Conservation (phyloP, 345 rosid genomes). For the Brassica cretica region DNA sequence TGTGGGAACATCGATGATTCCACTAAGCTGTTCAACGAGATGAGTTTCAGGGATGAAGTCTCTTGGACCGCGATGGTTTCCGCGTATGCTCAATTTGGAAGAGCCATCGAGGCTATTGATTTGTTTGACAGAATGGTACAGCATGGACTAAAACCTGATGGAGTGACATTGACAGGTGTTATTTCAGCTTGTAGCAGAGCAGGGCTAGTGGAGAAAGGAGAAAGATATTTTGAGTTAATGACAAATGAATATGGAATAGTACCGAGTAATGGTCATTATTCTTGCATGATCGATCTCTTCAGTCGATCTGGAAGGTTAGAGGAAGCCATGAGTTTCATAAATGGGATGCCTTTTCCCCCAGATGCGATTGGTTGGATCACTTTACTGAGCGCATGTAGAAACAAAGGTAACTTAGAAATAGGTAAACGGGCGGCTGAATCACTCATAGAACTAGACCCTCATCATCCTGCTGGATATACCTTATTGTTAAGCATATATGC, state of each 20-base stretch:
- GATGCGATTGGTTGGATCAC: slow-evolving; percentile 89
- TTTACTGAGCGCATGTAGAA: slow-evolving; percentile 83
- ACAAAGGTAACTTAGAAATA: slow-evolving; percentile 61
- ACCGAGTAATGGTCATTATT: slow-evolving; percentile 68
- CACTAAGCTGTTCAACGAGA: slow-evolving; percentile 60
- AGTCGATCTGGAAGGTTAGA: slow-evolving; percentile 85
- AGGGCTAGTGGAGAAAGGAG: slow-evolving; percentile 81
- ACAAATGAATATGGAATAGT: slow-evolving; percentile 53
- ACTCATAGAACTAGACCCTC: slow-evolving; percentile 72
- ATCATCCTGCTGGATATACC: slow-evolving; percentile 77
- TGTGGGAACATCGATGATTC: slow-evolving; percentile 80
- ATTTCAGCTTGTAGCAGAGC: slow-evolving; percentile 94
- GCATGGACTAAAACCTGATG: slow-evolving; percentile 76
- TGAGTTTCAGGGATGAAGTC: slow-evolving; percentile 74
- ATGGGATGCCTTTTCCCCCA: slow-evolving; percentile 72
- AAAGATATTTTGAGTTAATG: slow-evolving; percentile 67
- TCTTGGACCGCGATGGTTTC: slow-evolving; percentile 95
- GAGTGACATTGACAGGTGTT: slow-evolving; percentile 81
- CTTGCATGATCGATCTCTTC: slow-evolving; percentile 92
- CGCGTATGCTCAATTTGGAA: slow-evolving; percentile 84
- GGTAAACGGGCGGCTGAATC: slow-evolving; percentile 88
- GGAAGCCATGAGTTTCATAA: slow-evolving; percentile 72
- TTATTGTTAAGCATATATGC: slow-evolving; percentile 80
- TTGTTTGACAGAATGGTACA: slow-evolving; percentile 75
- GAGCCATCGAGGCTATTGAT: slow-evolving; percentile 68